Evolutionary conservation across 495 filamentous ascomycete genomes (phyloP), one percentile per base, ranked within the genome.

Genomic region (Stereocaulon alpinum): DNA sequence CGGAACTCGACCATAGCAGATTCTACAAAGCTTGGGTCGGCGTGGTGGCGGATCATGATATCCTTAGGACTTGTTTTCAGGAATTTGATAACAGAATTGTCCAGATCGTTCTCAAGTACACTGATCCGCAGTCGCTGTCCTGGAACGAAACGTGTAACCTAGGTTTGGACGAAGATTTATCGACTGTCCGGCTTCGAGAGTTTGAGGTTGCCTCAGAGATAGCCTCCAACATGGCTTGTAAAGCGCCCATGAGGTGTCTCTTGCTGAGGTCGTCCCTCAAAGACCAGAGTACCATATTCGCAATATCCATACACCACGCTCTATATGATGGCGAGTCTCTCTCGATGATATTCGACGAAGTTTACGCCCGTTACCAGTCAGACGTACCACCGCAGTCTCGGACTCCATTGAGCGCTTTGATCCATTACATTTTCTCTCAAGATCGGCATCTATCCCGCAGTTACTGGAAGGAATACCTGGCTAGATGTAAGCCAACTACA

Each of bases 301-400:
- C 74, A 6, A 60, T 76, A 12, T 72, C 73, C 20, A 67, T 73
- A 37, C 68, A 58, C 70, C 92, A 97, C 66, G 88, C 82, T 6
- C 72, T 96, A 0, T 97, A 96, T 64, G 92, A 97, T 72, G 91
- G 86, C 1, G 86, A 81, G 64, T 92, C 88, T 56, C 76, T 95
- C 30, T 68, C 77, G 0, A 71, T 91, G 29, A 67, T 96, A 0
- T 70, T 96, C 17, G 71, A 76, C 6, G 70, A 76, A 24, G 73
- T 91, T 34, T 71, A 71, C 17, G 57, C 61, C 6, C 67, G 68
- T 34, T 82, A 82, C 55, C 52, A 51, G 10, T 43, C 22, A 1
- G 24, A 61, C 11, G 10, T 49, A 15, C 54, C 59, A n/a, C 61
- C 65, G 4, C 43, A 62, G 10, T 27, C 66, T 6, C 63, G 71